phyloP scores from a whole-genome alignment of 495 filamentous ascomycete genomes.

The Xylaria flabelliformis region DNA sequence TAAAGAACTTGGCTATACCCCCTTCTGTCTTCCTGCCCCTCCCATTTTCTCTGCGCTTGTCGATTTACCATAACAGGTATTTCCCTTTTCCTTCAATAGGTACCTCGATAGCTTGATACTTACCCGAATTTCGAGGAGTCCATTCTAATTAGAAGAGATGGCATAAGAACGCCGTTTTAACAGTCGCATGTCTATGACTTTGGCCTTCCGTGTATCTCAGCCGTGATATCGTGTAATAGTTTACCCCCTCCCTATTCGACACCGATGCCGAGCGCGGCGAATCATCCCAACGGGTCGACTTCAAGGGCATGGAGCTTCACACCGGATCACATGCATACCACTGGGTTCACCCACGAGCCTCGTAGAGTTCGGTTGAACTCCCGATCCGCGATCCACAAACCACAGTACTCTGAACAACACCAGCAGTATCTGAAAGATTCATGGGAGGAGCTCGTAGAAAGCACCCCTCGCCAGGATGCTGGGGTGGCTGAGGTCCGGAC shows the following conservation, averaged over 20 bases:
- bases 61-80: neutral
- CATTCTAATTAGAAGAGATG: neutral
- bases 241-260: neutral
- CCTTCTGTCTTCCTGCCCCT: neutral
- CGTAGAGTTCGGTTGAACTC: slow-evolving; percentile 20
- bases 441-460: slow-evolving; percentile 34
- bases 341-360: slow-evolving; percentile 24
- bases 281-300: neutral
- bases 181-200: neutral
- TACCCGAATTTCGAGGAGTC: neutral
- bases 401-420: slow-evolving; percentile 29
- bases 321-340: slow-evolving; percentile 11
- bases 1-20: neutral
- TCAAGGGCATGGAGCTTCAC: neutral
- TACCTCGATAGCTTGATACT: too few species aligned
- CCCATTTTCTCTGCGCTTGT: neutral
- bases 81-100: neutral
- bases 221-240: neutral
- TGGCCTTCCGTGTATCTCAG: neutral
- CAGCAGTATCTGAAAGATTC: slow-evolving; percentile 32
- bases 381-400: slow-evolving; percentile 23
- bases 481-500: slow-evolving; percentile 31
- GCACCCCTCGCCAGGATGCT: slow-evolving; percentile 31
- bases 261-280: neutral
- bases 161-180: neutral